Percentiles rank a stretch among this genome's conserved stretches.
Evolutionary conservation across 805 yeast genomes (phyloP).

Genomic region (Wickerhamiella slavikovae): DNA sequence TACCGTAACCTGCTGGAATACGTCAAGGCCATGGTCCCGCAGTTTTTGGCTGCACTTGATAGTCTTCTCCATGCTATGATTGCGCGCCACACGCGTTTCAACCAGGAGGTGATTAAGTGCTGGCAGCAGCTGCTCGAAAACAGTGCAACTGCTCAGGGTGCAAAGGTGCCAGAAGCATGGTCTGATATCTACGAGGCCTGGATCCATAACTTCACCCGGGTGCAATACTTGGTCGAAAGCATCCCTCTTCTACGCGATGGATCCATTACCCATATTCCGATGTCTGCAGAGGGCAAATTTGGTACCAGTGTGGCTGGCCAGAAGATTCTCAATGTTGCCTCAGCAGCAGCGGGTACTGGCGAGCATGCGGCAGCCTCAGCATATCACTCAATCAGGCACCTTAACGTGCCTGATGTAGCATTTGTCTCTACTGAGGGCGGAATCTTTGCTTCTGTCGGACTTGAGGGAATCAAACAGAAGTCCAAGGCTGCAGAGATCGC

Average conservation of each 20-base stretch:
- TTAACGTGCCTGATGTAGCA: background rate
- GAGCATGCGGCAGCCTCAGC: background rate
- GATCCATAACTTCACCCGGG: background rate
- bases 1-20: background rate
- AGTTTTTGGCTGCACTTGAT: background rate
- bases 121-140: background rate
- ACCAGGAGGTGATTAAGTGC: background rate
- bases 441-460: background rate
- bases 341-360: background rate
- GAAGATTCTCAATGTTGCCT: background rate
- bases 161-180: background rate
- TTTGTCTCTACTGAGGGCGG: background rate
- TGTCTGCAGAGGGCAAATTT: background rate
- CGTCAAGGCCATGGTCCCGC: conserved; percentile 1
- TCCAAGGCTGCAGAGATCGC: background rate
- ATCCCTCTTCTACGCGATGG: background rate
- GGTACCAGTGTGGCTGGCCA: background rate
- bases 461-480: background rate
- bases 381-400: background rate
- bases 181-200: background rate
- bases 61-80: background rate
- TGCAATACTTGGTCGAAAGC: background rate
- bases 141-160: background rate
- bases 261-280: background rate
- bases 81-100: background rate